A percentile compares a stretch with the other conserved stretches of the same genome.
Conservation (phyloP, 768 basidiomycete species). For the Strobilomyces echinocephalus region DNA sequence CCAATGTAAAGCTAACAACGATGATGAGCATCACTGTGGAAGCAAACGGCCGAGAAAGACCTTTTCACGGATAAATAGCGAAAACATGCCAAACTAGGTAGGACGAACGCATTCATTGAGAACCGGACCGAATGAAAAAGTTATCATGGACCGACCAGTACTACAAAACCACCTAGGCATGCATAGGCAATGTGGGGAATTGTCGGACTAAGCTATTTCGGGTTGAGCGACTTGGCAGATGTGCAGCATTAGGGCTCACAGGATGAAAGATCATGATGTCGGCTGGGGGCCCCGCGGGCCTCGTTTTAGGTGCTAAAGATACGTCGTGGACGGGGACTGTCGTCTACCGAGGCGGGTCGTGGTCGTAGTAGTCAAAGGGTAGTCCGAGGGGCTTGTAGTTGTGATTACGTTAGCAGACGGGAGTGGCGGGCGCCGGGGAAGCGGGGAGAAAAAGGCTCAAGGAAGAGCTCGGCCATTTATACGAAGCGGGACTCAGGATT, state of each 20-base stretch:
- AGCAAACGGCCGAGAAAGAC: slow-evolving; percentile 33
- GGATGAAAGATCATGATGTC: slow-evolving; percentile 52
- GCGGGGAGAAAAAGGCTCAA: too few relatives aligned
- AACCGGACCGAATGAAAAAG: neutral
- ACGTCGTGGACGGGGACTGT: slow-evolving; percentile 4
- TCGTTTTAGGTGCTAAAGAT: neutral
- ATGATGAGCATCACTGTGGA: slow-evolving; percentile 5
- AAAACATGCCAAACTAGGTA: slow-evolving; percentile 88
- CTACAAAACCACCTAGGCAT: slow-evolving; percentile 76
- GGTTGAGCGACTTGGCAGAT: slow-evolving; percentile 1
- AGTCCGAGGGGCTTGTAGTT: slow-evolving; percentile 5
- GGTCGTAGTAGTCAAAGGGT: slow-evolving; percentile 2
- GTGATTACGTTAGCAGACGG: slow-evolving; percentile 18
- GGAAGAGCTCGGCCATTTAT: slow-evolving; percentile 3
- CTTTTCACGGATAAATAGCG: slow-evolving; percentile 83
- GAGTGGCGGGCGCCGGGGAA: neutral
- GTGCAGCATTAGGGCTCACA: slow-evolving; percentile 30
- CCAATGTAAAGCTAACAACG: slow-evolving; percentile 74
- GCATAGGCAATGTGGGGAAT: slow-evolving; percentile 75
- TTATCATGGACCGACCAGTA: slow-evolving; percentile 46
- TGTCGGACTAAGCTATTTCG: slow-evolving; percentile 41
- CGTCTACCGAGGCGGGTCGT: slow-evolving; percentile 1
- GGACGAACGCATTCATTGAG: neutral
- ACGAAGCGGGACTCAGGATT: neutral
- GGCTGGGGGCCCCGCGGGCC: neutral